Base-by-base conservation (phyloP, 2,329 filamentous ascomycete genomes). In the Dothistroma pini region DNA sequence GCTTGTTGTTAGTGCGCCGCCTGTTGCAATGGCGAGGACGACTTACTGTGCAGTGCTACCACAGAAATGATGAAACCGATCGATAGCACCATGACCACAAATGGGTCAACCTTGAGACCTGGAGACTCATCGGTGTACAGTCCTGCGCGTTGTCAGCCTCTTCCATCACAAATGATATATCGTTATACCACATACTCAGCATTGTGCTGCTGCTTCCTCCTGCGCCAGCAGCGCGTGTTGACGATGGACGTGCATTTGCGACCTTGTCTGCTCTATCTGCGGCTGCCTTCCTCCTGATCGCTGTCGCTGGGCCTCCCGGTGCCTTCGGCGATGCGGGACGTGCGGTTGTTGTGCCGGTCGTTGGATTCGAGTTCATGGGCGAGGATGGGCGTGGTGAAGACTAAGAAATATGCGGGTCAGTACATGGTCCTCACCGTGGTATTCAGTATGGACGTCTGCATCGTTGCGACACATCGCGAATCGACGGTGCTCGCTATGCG, bases 41-140 rank as follows among this genome's bases (percentile, higher is more conserved):
- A 83, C 91, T 71, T 87, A 97, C 95, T 92, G 81, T 99, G 95
- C 75, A 99, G 84, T 70, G 92, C 93, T 74, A 99, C 95, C 75
- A 99, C 95, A 74, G 90, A 95, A 82, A 99, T 97, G 79, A 99
- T 99, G 80, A 99, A 99, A 65, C 96, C 95, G 72, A 99, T 86
- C 74, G 91, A 96, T 71, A 99, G 84, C 69, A 97, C 95, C 74
- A 99, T 85, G 67, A 99, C 93, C 68, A 99, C 93, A 62, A 99
- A 95, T 22, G 95, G 95, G 77, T 99, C 95, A 68, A 99, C 95
- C 83, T 97, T 96, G 72, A 99, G 83, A 65, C 95, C 95, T 61
- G 95, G 95, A 68, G 91, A 96, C 83, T 99, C 95, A 76, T 99
- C 95, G 61, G 95, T 99, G 86, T 99, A 99, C 50, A 99, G 88